Conservation (phyloP, 768 basidiomycete genomes). For the Boletus fagicola region DNA sequence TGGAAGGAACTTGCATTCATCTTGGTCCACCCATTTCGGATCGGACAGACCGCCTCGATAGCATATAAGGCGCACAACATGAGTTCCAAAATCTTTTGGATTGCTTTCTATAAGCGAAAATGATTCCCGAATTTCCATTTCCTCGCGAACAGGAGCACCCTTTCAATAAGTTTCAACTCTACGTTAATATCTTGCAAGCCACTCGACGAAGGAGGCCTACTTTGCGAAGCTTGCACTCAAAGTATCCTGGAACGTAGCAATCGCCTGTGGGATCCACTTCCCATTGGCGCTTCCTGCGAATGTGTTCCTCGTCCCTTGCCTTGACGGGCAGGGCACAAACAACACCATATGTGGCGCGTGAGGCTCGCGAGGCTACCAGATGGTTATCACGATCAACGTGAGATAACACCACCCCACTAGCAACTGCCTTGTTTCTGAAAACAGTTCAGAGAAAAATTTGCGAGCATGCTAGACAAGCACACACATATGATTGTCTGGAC, state of each 20-base stretch:
- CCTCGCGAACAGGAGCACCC: constrained; percentile 1
- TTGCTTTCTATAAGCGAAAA: constrained; percentile 4
- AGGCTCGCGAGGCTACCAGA: not conserved
- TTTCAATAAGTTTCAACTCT: not conserved
- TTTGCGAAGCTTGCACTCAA: constrained; percentile 13
- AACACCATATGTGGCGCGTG: constrained; percentile 6
- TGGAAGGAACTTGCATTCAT: not conserved
- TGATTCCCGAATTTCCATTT: constrained; percentile 11
- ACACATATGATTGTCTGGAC: constrained; percentile 9
- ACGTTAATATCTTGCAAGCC: not conserved
- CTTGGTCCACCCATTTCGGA: constrained; percentile 18
- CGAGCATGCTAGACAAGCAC: not conserved
- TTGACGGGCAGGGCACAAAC: constrained; percentile 4
- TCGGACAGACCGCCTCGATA: constrained; percentile 10
- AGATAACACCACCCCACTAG: constrained; percentile 10
- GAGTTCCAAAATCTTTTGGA: constrained; percentile 1
- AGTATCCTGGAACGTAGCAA: constrained; percentile 13
- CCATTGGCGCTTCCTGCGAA: constrained; percentile 8
- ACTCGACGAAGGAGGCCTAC: not conserved
- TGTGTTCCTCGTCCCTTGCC: not conserved
- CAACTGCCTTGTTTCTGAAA: constrained; percentile 10
- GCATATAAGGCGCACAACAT: constrained; percentile 5
- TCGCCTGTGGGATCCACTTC: constrained; percentile 7
- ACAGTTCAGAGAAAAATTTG: not conserved
- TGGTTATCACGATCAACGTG: constrained; percentile 1